Evolutionary conservation across 2,329 filamentous ascomycete genomes (phyloP), one percentile per base, ranked within the genome.

Genomic region (Exophiala mesophila): DNA sequence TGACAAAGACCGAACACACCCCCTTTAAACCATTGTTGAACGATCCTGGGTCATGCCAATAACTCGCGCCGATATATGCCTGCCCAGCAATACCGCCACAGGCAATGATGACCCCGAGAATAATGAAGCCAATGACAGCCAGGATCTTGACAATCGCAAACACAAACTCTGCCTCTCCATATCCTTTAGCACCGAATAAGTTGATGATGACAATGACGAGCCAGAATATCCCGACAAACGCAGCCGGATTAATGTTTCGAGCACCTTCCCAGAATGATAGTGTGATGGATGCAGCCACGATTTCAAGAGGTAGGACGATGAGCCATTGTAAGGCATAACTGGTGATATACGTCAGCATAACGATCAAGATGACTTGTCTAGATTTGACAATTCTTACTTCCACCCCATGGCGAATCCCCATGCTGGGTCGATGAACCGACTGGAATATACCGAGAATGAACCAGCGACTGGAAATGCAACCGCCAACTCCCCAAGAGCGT

Each of bases 381-480:
- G n/a, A n/a, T n/a, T n/a, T n/a, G n/a, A 5, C 5, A 40, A 5
- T 5, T n/a, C 78, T 63, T 63, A 85, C 74, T 94, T 94, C 87
- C 87, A 94, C 9, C 88, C 88, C 85, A 94, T 92, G 35, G 88
- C 86, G 59, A 94, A 94, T 0, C 88, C 88, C 88, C 88, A 95
- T 0, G 88, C 88, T 1, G 89, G 89, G 59, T 96, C 88, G 13
- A 96, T 65, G 57, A 96, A 96, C 13, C 89, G 80, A 20, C 87
- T 94, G 10, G 88, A 90, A 67, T 88, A 96, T 5, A 87, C 82
- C 1, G 88, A 87, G 61, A 95, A 96, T 3, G 88, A 92, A 43
- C 89, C 89, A 18, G 88, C 85, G 20, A 96, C 83, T 3, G 89
- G 89, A 55, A 89, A 95, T 10, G 88, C 68, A 15, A 95, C 88